Conservation (phyloP, 2,329 filamentous ascomycete species). For the Microcyclospora pomicola region DNA sequence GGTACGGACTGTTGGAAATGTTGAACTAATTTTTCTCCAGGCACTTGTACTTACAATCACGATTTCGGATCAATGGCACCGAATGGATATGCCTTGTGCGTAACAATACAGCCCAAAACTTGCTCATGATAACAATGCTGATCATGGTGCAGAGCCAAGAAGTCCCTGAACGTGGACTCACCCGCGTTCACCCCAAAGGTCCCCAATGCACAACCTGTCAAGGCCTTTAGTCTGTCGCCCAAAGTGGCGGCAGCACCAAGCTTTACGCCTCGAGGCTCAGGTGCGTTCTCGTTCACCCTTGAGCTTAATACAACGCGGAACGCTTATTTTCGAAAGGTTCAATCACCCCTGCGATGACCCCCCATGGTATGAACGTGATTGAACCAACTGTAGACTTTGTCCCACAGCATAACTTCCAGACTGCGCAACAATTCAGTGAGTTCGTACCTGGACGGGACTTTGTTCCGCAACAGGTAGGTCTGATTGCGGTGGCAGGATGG, state of each 20-base stretch:
- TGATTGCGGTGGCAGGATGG: neutral
- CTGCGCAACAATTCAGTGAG: conserved; percentile 35
- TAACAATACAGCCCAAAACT: neutral
- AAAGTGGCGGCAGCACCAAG: conserved; percentile 80
- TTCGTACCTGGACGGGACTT: conserved; percentile 42
- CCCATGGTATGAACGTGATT: conserved; percentile 25
- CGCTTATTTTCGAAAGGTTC: conserved; percentile 20
- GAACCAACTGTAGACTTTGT: conserved; percentile 32
- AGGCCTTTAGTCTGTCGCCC: conserved; percentile 69
- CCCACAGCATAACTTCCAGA: conserved; percentile 23
- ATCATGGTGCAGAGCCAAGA: conserved; percentile 37
- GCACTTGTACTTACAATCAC: conserved; percentile 23
- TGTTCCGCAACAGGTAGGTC: conserved; percentile 33
- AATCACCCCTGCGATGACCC: conserved; percentile 25
- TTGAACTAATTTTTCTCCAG: conserved; percentile 6
- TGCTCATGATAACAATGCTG: conserved; percentile 3
- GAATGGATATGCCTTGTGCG: conserved; percentile 17
- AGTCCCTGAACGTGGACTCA: conserved; percentile 83
- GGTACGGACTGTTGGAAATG: too few species aligned
- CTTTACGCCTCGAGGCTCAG: conserved; percentile 54
- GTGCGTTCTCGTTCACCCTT: conserved; percentile 6
- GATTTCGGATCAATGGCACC: conserved; percentile 16
- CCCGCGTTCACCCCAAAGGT: conserved; percentile 86
- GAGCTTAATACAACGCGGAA: neutral
- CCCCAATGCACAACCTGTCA: conserved; percentile 37